Evolutionary conservation across 371 early-diverging fungal species (phyloP).

Genomic region (Mortierella sp.): DNA sequence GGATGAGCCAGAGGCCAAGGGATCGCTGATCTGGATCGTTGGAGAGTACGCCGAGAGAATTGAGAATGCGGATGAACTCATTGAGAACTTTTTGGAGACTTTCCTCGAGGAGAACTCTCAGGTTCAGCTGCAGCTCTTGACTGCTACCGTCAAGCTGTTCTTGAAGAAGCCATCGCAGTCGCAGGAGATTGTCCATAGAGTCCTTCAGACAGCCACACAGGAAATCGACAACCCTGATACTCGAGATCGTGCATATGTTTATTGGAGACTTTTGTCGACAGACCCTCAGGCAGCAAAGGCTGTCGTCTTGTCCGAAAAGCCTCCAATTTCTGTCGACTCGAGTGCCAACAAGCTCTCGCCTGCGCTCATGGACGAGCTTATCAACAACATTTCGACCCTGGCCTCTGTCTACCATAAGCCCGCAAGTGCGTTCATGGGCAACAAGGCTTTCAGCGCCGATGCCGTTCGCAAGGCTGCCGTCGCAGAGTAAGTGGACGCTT

Average conservation of each 20-base stretch:
- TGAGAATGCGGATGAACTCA: slow-evolving; percentile 87
- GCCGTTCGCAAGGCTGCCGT: slow-evolving; percentile 63
- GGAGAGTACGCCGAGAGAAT: slow-evolving; percentile 97
- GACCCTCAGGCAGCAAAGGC: slow-evolving; percentile 86
- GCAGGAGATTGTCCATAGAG: slow-evolving; percentile 90
- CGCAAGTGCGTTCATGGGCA: slow-evolving; percentile 83
- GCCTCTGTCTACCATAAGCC: slow-evolving; percentile 96
- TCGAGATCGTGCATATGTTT: slow-evolving; percentile 97
- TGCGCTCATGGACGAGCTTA: slow-evolving; percentile 87
- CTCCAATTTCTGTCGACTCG: slow-evolving; percentile 90
- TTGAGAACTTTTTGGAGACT: slow-evolving; percentile 80
- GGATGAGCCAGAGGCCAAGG: slow-evolving; percentile 95
- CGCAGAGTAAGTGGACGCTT: slow-evolving; percentile 59
- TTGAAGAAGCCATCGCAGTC: slow-evolving; percentile 90
- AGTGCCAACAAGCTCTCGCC: slow-evolving; percentile 62
- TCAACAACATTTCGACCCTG: slow-evolving; percentile 88
- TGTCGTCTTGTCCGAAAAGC: slow-evolving; percentile 90
- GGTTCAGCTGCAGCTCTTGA: slow-evolving; percentile 93
- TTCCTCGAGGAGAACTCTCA: slow-evolving; percentile 82
- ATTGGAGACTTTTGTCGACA: slow-evolving; percentile 96
- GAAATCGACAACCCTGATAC: slow-evolving; percentile 96
- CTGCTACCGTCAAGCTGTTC: slow-evolving; percentile 97
- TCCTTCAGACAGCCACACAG: slow-evolving; percentile 94
- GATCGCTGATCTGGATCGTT: slow-evolving; percentile 95
- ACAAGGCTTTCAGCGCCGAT: slow-evolving; percentile 72